A percentile compares a stretch with the other conserved stretches of the same genome.
Evolutionary conservation across 2,329 filamentous ascomycete genomes (phyloP).

Genomic region (Coniochaeta sp.): DNA sequence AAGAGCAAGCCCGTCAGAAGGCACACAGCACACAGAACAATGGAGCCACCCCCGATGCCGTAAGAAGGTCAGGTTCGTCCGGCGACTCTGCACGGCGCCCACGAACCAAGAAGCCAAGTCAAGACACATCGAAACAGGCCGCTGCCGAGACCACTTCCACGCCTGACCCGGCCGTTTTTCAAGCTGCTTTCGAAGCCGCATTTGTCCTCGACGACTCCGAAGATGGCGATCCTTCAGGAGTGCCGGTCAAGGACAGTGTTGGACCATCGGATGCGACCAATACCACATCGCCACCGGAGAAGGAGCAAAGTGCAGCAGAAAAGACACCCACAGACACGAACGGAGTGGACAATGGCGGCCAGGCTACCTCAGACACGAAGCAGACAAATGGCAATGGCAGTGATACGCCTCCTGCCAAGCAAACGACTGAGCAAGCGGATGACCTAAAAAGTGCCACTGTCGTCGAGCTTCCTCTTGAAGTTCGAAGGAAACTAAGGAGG

Average conservation of each 20-base stretch:
- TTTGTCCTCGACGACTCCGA: conserved; percentile 85
- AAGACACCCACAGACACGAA: conserved; percentile 8
- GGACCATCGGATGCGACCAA: conserved; percentile 10
- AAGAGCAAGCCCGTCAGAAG: conserved; percentile 79
- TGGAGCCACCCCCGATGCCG: not conserved
- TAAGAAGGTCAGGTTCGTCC: conserved; percentile 4
- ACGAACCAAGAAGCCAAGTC: conserved; percentile 33
- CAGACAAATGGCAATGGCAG: conserved; percentile 5
- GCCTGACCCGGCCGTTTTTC: conserved; percentile 82
- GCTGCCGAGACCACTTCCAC: conserved; percentile 37
- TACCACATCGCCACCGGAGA: conserved; percentile 8
- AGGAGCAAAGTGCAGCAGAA: conserved; percentile 7
- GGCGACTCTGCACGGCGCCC: conserved; percentile 21
- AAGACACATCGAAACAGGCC: conserved; percentile 22
- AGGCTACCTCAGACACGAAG: conserved; percentile 12
- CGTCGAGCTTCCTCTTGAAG: conserved; percentile 62
- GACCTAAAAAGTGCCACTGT: conserved; percentile 11
- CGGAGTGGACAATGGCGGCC: conserved; percentile 8
- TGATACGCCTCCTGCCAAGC: conserved; percentile 4
- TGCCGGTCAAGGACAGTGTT: conserved; percentile 27
- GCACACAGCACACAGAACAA: conserved; percentile 34
- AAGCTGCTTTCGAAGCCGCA: conserved; percentile 75
- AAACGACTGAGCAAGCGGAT: not conserved
- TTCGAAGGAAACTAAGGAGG: conserved; percentile 69
- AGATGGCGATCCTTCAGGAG: conserved; percentile 50